Base-by-base conservation (phyloP, 495 filamentous ascomycete species). In the Patellaria atrata region DNA sequence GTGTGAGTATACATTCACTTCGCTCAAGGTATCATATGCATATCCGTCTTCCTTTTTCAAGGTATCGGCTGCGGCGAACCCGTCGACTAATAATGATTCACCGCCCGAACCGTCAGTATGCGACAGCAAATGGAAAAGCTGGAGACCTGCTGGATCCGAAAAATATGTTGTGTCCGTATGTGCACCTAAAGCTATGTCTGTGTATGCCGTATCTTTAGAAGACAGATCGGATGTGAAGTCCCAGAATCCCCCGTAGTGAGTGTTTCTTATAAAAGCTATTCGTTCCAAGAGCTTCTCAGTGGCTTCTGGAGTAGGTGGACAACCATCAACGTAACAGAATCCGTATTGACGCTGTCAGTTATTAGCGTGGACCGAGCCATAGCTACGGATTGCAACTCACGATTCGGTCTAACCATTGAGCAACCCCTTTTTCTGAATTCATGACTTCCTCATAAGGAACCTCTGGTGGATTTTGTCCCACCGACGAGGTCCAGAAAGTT, bases 131-230 rank as follows among this genome's bases (percentile, higher is more conserved):
- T 96, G 87, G 53, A 96, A 89, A 4, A 85, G 65, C 48, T 96
- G 87, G 11, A 96, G 68, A 17, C 87, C 82, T 8, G 80, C 75
- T 0, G 87, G 87, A 27, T 93, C 84, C 9, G 73, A 77, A 56
- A 94, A 94, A 54, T 96, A 96, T 22, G 85, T 91, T 15, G 70
- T 94, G 56, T 96, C 87, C 3, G 87, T 94, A 51, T 96, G 87
- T 5, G 75, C 73, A 16, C 65, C 65, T 0, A 96, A 64, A 5
- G 70, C 68, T 33, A 86, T 61, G 38, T 68, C 77, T 10, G 86
- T 94, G 55, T 94, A 96, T n/a, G 87, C 87, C 4, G 78, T 92
- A 50, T 96, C 87, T 52, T 83, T 86, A 50, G 70, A 77, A 15
- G 80, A 71, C 12, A 94, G 68, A 52, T 94, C 81, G 20, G 86